A percentile compares a stretch with the other conserved stretches of the same genome.
These are phyloP conservation scores for Candida andamanensis DNA, from an alignment of 805 yeast species.

Conservation along the genomic window DNA sequence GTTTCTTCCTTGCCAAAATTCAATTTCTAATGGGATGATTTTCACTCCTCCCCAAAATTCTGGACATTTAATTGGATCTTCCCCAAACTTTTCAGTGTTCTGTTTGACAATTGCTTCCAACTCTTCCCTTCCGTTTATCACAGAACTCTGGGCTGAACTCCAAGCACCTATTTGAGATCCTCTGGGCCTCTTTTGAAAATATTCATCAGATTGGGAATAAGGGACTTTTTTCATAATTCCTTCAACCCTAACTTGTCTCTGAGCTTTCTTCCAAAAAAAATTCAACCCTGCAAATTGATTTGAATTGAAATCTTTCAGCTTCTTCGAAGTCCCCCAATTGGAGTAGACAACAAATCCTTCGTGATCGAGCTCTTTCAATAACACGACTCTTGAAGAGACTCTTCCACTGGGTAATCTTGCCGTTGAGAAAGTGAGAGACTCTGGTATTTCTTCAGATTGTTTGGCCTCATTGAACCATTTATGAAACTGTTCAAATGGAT, in stretches of 20 bases:
- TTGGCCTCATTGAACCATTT: conserved; percentile 81
- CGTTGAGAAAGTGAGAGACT: conserved; percentile 82
- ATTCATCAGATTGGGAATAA: conserved; percentile 67
- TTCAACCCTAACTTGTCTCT: conserved; percentile 91
- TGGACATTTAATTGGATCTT: conserved; percentile 77
- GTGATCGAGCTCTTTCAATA: conserved; percentile 84
- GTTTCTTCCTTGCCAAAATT: conserved; percentile 96
- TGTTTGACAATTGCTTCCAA: conserved; percentile 50
- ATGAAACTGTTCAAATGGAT: conserved; percentile 76
- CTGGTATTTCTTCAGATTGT: conserved; percentile 63
- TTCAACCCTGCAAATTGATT: conserved; percentile 80
- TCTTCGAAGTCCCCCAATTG: conserved; percentile 86
- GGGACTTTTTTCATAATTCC: conserved; percentile 73
- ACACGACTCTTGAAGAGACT: conserved; percentile 76
- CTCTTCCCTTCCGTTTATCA: conserved; percentile 53
- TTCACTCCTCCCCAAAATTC: conserved; percentile 95
- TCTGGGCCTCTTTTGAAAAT: conserved; percentile 83
- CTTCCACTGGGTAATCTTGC: conserved; percentile 87
- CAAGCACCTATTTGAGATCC: conserved; percentile 95
- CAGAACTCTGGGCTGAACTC: conserved; percentile 85
- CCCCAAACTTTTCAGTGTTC: conserved; percentile 52
- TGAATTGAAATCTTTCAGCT: conserved; percentile 60
- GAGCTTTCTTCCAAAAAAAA: conserved; percentile 88
- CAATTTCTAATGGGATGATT: conserved; percentile 82
- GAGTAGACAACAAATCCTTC: conserved; percentile 85